A percentile compares a stretch with the other conserved stretches of the same genome.
phyloP scores from a whole-genome alignment of 2,329 filamentous ascomycete species.

The Penicillium verrucosum region DNA sequence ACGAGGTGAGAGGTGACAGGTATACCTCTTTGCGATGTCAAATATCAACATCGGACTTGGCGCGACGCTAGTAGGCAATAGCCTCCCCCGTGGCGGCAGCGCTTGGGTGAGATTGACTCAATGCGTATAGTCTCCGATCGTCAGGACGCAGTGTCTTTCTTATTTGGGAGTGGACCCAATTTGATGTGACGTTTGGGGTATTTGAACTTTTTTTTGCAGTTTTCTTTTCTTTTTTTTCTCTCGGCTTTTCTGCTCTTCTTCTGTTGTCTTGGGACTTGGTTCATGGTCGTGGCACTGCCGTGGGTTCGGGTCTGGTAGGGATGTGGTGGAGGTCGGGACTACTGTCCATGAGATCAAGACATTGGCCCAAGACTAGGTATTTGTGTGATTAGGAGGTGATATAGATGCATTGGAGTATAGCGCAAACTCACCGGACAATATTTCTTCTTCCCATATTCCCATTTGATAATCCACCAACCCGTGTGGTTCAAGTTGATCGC shows the following conservation, averaged over 20 bases:
- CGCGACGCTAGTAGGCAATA: slow-evolving; percentile 26
- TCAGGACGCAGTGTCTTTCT: slow-evolving; percentile 1
- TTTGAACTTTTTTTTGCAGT: neutral
- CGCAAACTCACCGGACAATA: slow-evolving; percentile 67
- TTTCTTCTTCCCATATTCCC: slow-evolving; percentile 92
- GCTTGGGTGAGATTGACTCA: neutral
- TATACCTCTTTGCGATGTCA: slow-evolving; percentile 6
- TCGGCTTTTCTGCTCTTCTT: neutral
- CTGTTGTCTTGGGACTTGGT: neutral
- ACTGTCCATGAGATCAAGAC: slow-evolving; percentile 52
- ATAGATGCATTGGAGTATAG: neutral
- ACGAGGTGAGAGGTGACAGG: neutral
- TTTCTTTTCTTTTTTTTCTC: neutral
- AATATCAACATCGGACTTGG: slow-evolving; percentile 14
- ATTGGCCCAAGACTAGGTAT: slow-evolving; percentile 49
- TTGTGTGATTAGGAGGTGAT: neutral
- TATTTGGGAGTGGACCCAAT: neutral
- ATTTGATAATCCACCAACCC: slow-evolving; percentile 98
- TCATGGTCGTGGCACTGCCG: slow-evolving; percentile 27
- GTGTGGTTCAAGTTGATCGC: slow-evolving; percentile 81
- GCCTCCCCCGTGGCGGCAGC: slow-evolving; percentile 16
- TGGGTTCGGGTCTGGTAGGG: slow-evolving; percentile 19
- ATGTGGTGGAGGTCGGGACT: slow-evolving; percentile 27
- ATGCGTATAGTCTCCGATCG: slow-evolving; percentile 6
- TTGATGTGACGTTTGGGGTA: neutral